These are phyloP conservation scores for Trametes gibbosa DNA, from an alignment of 768 basidiomycete species.

Conservation along the genomic window DNA sequence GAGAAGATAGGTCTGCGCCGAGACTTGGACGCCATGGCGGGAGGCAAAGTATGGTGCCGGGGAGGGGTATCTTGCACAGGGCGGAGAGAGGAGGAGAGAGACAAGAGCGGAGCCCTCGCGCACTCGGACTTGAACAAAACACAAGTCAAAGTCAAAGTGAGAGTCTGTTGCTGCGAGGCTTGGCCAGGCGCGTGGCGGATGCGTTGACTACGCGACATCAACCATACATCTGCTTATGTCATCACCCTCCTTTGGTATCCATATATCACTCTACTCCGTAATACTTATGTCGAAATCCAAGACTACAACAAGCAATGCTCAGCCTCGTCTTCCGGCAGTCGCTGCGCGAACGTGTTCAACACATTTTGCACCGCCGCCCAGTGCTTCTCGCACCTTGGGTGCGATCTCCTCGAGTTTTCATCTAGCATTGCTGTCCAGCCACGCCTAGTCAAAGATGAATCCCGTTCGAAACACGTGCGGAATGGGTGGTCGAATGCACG, in stretches of 20 bases:
- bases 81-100: constrained; percentile 2
- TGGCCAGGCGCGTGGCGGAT: constrained; percentile 1
- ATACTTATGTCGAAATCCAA: too few species aligned
- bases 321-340: too few species aligned
- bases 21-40: constrained; percentile 18
- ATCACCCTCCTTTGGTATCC: too few species aligned
- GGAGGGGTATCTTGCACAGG: constrained; percentile 17
- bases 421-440: too few species aligned
- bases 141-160: neutral
- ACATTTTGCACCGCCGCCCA: neutral
- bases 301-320: too few species aligned
- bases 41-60: constrained; percentile 1
- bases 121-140: too few species aligned
- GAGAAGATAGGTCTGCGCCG: constrained; percentile 13
- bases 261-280: too few species aligned
- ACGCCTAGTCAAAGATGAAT: neutral
- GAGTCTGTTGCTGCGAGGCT: neutral
- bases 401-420: too few species aligned
- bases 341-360: too few species aligned
- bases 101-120: too few species aligned
- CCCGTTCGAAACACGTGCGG: too few species aligned
- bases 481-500: too few species aligned
- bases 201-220: constrained; percentile 19
- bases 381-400: neutral
- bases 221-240: constrained; percentile 10